phyloP scores from a whole-genome alignment of 2,329 filamentous ascomycete species.

The Cladosporium sp. region DNA sequence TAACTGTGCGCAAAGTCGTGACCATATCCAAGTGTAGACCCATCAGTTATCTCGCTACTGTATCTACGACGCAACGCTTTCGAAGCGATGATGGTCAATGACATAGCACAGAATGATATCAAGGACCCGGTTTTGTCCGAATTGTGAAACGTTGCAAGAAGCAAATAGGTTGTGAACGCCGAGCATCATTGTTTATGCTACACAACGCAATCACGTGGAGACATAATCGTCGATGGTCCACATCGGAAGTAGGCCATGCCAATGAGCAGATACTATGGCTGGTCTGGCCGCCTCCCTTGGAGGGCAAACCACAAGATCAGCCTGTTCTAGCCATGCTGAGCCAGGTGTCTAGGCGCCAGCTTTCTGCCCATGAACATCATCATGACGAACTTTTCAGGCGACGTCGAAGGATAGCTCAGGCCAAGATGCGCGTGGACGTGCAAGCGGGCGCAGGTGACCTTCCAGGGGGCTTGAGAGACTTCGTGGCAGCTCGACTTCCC shows the following conservation, averaged over 20 bases:
- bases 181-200: constrained; percentile 4
- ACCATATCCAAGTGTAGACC: no score
- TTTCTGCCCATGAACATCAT: not conserved
- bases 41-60: no score
- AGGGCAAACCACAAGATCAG: not conserved
- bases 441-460: constrained; percentile 10
- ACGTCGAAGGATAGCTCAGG: not conserved
- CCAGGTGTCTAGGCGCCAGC: constrained; percentile 6
- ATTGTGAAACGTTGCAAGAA: constrained; percentile 4
- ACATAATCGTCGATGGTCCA: not conserved
- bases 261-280: constrained; percentile 1
- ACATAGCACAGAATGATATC: constrained; percentile 4
- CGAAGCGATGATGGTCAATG: constrained; percentile 3
- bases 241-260: not conserved
- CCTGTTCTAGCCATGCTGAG: constrained; percentile 13
- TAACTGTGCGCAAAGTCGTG: not conserved
- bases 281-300: not conserved
- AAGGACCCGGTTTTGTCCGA: constrained; percentile 2
- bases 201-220: constrained; percentile 7
- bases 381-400: not conserved
- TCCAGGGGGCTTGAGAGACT: not conserved
- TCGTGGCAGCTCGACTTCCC: not conserved
- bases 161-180: not conserved
- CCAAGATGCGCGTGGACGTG: constrained; percentile 3
- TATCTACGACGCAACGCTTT: not conserved